A percentile compares a stretch with the other conserved stretches of the same genome.
phyloP scores from a whole-genome alignment of 305 asterid genomes.

The Withania somnifera region DNA sequence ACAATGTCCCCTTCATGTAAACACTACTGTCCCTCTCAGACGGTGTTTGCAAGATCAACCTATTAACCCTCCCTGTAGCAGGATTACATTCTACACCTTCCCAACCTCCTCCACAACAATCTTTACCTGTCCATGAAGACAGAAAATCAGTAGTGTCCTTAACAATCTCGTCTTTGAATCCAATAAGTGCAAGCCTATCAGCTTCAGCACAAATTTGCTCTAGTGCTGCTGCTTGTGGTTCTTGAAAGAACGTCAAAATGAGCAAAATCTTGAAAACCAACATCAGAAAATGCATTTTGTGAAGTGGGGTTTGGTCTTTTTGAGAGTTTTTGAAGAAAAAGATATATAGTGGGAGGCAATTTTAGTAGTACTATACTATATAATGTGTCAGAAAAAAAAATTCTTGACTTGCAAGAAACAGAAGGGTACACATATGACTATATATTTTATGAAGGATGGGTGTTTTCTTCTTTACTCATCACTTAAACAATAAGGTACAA shows the following conservation, averaged over 20 bases:
- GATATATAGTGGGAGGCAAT: constrained; percentile 8
- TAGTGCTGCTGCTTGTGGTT: neutral
- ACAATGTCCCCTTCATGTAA: constrained; percentile 70
- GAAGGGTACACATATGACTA: neutral
- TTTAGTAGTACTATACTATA: too few species aligned
- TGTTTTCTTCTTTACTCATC: constrained; percentile 11
- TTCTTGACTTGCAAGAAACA: neutral
- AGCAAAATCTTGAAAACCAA: constrained; percentile 33
- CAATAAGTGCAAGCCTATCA: constrained; percentile 72
- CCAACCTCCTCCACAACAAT: constrained; percentile 92
- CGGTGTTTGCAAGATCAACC: constrained; percentile 49
- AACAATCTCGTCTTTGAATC: constrained; percentile 54
- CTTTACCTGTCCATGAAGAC: constrained; percentile 57
- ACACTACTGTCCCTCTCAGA: constrained; percentile 17
- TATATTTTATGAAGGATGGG: constrained; percentile 5
- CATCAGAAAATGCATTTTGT: constrained; percentile 31
- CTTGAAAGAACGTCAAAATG: constrained; percentile 14
- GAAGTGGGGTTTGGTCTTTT: constrained; percentile 9
- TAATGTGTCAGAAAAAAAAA: neutral
- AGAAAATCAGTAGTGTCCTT: constrained; percentile 68
- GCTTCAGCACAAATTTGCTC: constrained; percentile 28
- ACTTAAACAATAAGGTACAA: constrained; percentile 43
- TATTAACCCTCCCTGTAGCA: constrained; percentile 43
- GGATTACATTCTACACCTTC: constrained; percentile 78
- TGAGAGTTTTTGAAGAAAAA: neutral